These are phyloP conservation scores for Podosphaera fusca DNA, from an alignment of 2,329 filamentous ascomycete species.

Conservation along the genomic window DNA sequence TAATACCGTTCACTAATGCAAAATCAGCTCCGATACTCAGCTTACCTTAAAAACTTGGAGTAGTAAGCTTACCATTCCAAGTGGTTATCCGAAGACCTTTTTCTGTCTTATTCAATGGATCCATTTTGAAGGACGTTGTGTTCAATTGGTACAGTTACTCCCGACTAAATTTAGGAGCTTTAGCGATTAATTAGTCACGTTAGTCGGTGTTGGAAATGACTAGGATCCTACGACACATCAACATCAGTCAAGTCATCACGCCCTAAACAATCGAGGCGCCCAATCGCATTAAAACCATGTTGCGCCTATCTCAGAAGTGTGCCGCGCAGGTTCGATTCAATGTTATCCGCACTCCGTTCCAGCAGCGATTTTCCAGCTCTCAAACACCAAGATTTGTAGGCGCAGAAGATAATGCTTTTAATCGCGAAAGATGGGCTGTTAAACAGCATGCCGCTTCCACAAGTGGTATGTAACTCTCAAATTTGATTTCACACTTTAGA, in stretches of 20 bases:
- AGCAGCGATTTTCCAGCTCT: slow-evolving; percentile 50
- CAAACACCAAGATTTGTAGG: slow-evolving; percentile 31
- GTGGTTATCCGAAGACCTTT: slow-evolving; percentile 67
- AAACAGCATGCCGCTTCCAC: slow-evolving; percentile 74
- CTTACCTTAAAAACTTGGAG: not conserved
- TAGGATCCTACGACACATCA: too few species aligned
- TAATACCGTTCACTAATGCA: slow-evolving; percentile 51
- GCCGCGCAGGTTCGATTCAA: not conserved
- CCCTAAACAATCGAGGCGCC: too few species aligned
- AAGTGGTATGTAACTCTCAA: slow-evolving; percentile 39
- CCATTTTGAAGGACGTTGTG: too few species aligned
- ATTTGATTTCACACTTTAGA: not conserved
- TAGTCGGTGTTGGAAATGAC: too few species aligned
- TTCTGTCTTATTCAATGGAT: slow-evolving; percentile 1
- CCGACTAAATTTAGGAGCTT: too few species aligned
- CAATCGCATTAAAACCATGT: too few species aligned
- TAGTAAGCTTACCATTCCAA: slow-evolving; percentile 45
- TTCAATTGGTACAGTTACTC: too few species aligned
- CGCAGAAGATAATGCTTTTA: slow-evolving; percentile 67
- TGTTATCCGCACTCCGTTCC: slow-evolving; percentile 26
- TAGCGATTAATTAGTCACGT: too few species aligned
- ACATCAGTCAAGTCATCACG: too few species aligned
- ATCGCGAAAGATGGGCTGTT: slow-evolving; percentile 73
- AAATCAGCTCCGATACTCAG: slow-evolving; percentile 4
- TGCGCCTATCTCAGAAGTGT: too few species aligned